Evolutionary conservation across 1,284 basidiomycete genomes (phyloP).

Genomic region (Cryptococcus sp.): DNA sequence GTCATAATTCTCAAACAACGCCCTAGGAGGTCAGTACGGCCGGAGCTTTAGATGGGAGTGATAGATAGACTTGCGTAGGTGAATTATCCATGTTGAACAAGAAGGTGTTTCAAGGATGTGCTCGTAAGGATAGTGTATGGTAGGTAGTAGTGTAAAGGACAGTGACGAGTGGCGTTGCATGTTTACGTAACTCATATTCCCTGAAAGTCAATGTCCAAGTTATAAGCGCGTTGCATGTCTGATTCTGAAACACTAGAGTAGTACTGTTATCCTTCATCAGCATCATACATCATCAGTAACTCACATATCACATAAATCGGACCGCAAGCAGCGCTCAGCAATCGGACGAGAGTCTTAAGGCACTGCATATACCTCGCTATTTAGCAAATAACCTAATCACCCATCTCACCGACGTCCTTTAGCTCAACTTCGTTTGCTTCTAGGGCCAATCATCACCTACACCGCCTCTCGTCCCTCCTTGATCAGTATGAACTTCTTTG

Average conservation of each 20-base stretch:
- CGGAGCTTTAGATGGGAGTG: background rate
- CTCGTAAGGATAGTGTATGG: background rate
- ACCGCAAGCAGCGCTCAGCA: too few species aligned
- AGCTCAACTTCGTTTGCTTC: background rate
- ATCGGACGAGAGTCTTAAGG: too few species aligned
- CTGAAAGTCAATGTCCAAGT: background rate
- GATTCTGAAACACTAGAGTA: too few species aligned
- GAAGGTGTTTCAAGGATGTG: background rate
- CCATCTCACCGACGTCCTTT: too few species aligned
- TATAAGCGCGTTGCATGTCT: background rate
- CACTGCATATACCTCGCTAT: too few species aligned
- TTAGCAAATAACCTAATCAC: too few species aligned
- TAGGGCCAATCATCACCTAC: background rate
- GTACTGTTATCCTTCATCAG: background rate
- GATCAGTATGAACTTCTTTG: conserved; percentile 84
- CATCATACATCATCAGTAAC: background rate
- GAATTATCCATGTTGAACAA: conserved; percentile 43
- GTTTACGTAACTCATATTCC: background rate
- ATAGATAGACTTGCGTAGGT: conserved; percentile 36
- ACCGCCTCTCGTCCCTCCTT: background rate
- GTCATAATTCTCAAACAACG: conserved; percentile 49
- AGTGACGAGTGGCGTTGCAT: background rate
- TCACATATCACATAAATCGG: background rate
- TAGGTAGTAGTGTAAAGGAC: background rate
- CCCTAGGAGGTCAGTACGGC: conserved; percentile 17